Conservation (phyloP, 169 alveolate species). For the Plasmodium chabaudi region DNA sequence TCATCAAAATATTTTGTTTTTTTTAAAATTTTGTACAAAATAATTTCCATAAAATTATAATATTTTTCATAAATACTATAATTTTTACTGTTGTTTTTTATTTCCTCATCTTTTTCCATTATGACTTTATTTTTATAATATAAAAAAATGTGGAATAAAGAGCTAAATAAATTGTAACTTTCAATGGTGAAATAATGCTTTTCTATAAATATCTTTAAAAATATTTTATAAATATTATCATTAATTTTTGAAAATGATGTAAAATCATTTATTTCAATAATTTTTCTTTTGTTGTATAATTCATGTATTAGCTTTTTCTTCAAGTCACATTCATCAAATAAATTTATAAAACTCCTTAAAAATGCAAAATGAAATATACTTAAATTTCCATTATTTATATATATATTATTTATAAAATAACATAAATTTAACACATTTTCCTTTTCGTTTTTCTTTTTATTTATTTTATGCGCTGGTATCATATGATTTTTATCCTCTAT, state of each 20-base stretch:
- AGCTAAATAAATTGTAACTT: slow-evolving; percentile 35
- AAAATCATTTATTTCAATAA: slow-evolving; percentile 33
- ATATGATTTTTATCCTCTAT: slow-evolving; percentile 17
- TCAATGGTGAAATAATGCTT: slow-evolving; percentile 59
- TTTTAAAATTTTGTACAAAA: slow-evolving; percentile 34
- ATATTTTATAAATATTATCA: slow-evolving; percentile 35
- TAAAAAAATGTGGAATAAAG: slow-evolving; percentile 21
- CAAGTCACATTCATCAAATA: slow-evolving; percentile 50
- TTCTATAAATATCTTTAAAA: slow-evolving; percentile 32
- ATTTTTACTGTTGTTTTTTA: background rate
- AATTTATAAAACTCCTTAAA: slow-evolving; percentile 47
- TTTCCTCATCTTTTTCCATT: background rate
- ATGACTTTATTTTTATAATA: slow-evolving; percentile 31
- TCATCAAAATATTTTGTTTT: slow-evolving; percentile 68
- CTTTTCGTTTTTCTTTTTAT: slow-evolving; percentile 5
- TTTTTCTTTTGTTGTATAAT: slow-evolving; percentile 28
- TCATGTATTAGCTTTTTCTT: slow-evolving; percentile 40
- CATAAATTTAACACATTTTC: slow-evolving; percentile 1
- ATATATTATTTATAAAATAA: slow-evolving; percentile 44
- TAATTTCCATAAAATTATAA: slow-evolving; percentile 25
- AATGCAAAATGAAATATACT: slow-evolving; percentile 20
- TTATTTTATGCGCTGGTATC: background rate
- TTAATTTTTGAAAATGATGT: slow-evolving; percentile 35
- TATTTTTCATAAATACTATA: slow-evolving; percentile 2
- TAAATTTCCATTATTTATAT: slow-evolving; percentile 17